Conservation (phyloP, 2,329 filamentous ascomycete species). For the Ophiocordyceps robertsii region DNA sequence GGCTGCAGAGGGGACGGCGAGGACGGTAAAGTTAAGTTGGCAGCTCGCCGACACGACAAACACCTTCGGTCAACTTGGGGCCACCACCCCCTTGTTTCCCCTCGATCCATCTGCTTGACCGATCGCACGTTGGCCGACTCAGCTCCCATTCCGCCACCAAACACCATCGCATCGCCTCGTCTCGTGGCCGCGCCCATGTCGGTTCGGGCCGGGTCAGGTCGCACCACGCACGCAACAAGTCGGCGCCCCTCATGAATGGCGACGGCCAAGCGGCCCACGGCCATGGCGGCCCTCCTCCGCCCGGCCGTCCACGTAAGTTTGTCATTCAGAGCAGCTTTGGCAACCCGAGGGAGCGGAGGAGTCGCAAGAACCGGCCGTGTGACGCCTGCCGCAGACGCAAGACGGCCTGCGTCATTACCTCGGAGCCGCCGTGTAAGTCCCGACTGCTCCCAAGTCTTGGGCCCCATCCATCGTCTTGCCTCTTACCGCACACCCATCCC, state of each 20-base stretch:
- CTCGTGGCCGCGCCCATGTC: neutral
- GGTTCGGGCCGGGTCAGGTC: too few relatives aligned
- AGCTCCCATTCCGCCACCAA: neutral
- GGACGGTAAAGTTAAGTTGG: too few relatives aligned
- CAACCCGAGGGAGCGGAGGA: slow-evolving; percentile 23
- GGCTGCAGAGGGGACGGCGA: too few relatives aligned
- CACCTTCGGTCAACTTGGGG: neutral
- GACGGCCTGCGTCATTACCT: slow-evolving; percentile 32
- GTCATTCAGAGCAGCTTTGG: slow-evolving; percentile 28
- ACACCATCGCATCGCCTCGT: neutral
- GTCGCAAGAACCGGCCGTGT: slow-evolving; percentile 32
- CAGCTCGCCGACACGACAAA: too few relatives aligned
- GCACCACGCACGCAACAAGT: too few relatives aligned
- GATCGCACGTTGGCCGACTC: slow-evolving; percentile 1
- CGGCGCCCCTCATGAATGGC: neutral
- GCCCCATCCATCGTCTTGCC: too few relatives aligned
- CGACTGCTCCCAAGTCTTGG: too few relatives aligned
- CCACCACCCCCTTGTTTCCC: too few relatives aligned
- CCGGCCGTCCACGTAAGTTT: slow-evolving; percentile 20
- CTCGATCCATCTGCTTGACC: neutral
- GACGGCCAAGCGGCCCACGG: neutral
- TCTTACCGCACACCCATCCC: too few relatives aligned
- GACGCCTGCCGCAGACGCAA: slow-evolving; percentile 30
- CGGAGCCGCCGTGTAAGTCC: slow-evolving; percentile 28
- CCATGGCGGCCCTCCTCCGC: neutral